Evolutionary conservation across 2,329 filamentous ascomycete genomes (phyloP).

Genomic region (Aureobasidium mangrovei): DNA sequence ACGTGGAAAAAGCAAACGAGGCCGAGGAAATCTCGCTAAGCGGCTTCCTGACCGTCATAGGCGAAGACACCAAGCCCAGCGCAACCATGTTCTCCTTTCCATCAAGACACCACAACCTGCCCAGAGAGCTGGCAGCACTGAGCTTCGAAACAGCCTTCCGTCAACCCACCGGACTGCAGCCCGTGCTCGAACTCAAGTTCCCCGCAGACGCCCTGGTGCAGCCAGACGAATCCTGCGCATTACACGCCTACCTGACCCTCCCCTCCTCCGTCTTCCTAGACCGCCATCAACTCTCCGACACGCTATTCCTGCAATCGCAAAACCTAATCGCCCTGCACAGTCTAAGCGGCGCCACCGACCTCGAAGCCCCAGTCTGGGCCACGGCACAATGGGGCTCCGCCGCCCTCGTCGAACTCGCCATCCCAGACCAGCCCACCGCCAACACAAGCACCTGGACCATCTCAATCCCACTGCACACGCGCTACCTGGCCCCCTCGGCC

Average conservation of each 20-base stretch:
- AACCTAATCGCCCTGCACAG: constrained; percentile 62
- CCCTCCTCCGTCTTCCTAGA: constrained; percentile 77
- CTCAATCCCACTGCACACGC: constrained; percentile 73
- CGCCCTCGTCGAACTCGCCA: constrained; percentile 64
- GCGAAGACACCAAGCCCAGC: constrained; percentile 61
- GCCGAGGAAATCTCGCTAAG: constrained; percentile 68
- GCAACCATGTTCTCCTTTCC: constrained; percentile 77
- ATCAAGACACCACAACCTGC: constrained; percentile 60
- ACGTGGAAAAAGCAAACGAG: constrained; percentile 54
- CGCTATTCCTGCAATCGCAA: constrained; percentile 70
- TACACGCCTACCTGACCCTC: constrained; percentile 75
- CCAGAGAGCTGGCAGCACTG: constrained; percentile 26
- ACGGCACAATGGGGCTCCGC: constrained; percentile 69
- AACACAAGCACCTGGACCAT: constrained; percentile 45
- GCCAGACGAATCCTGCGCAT: constrained; percentile 50
- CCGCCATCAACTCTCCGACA: constrained; percentile 71
- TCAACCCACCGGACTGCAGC: constrained; percentile 73
- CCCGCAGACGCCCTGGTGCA: constrained; percentile 42
- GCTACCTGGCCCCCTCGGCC: constrained; percentile 58
- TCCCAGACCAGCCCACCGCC: constrained; percentile 32
- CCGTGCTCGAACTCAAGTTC: constrained; percentile 62
- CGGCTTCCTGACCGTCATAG: constrained; percentile 70
- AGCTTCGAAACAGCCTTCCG: constrained; percentile 54
- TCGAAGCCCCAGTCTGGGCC: constrained; percentile 82
- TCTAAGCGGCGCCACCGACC: constrained; percentile 68